Base-by-base conservation (phyloP, 2,329 filamentous ascomycete species). In the Chalara sp. region DNA sequence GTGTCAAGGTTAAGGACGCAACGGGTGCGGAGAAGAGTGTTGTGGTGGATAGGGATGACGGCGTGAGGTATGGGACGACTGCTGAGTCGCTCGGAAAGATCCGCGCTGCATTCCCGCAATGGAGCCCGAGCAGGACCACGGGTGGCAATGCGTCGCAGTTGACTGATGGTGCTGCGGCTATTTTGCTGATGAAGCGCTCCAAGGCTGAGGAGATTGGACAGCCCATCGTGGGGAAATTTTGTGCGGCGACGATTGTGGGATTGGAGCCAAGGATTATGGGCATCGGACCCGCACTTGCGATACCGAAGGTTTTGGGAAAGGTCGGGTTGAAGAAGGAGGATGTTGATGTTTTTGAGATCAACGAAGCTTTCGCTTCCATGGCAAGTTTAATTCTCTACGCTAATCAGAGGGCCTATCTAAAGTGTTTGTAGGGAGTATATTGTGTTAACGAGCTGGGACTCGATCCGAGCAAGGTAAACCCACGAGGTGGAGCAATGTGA, bases 301-400 rank as follows among this genome's bases (percentile, higher is more conserved):
- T 97, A 65, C 92, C 92, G 58, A 87, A 91, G 68, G 89, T 89
- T 5, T 81, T 96, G 48, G 79, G 86, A 65, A 90, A 92, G 68
- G 88, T 89, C 1, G 89, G 89, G 53, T 80, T 97, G 61, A 75
- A 74, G 65, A 86, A 83, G 69, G 84, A 92, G 49, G 91, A 96
- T 59, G 89, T 97, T 39, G 92, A 97, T 67, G 89, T 97, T 65
- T 96, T 81, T 67, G 92, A 97, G 80, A 96, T 97, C 77, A 97
- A 97, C 76, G 92, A 97, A 80, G 92, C 92, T 1, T 97, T 97
- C 70, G 92, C 92, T 43, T 92, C 87, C 52, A 97, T 97, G 89
- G 83, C 58, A 89, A 96, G 79, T 41, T 48, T 21, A 30, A 12
- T 32, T 29, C 6, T 6, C 8, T 41, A 12, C 13, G 37, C 5